Conservation (phyloP, 2,329 filamentous ascomycete species). For the Penicillium brevicompactum region DNA sequence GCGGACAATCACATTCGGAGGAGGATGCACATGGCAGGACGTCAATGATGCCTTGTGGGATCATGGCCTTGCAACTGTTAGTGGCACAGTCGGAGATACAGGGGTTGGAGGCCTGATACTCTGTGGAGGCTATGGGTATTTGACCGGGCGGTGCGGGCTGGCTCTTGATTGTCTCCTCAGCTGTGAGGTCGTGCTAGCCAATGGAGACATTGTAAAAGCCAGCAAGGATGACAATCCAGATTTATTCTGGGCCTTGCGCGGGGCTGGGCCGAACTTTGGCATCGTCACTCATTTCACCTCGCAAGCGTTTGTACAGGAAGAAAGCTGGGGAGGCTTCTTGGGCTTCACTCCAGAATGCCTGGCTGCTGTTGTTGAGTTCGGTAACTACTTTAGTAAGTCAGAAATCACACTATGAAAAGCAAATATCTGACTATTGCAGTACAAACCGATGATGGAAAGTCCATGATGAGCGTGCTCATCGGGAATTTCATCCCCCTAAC, state of each 20-base stretch:
- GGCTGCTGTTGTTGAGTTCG: neutral
- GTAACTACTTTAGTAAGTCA: neutral
- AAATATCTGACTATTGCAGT: neutral
- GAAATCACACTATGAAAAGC: neutral
- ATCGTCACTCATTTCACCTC: constrained; percentile 3
- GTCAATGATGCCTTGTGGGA: constrained; percentile 5
- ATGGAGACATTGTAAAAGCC: constrained; percentile 1
- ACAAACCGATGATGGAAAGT: neutral
- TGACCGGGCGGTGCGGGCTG: neutral
- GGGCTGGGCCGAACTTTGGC: neutral
- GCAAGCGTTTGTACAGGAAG: constrained; percentile 1
- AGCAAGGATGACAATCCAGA: neutral
- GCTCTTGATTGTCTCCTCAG: constrained; percentile 5
- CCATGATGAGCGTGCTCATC: constrained; percentile 1
- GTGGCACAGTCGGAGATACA: constrained; percentile 4
- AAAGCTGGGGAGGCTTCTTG: constrained; percentile 4
- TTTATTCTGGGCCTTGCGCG: neutral
- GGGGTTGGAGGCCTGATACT: constrained; percentile 3
- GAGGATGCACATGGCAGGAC: constrained; percentile 5
- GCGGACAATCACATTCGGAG: constrained; percentile 2
- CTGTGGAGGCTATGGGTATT: neutral
- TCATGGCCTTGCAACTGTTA: constrained; percentile 3
- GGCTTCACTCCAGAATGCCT: neutral
- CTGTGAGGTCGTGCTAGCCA: constrained; percentile 3
- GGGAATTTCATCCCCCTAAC: constrained; percentile 1